These are phyloP conservation scores for Penicillium manginii DNA, from an alignment of 495 filamentous ascomycete species.

Conservation along the genomic window DNA sequence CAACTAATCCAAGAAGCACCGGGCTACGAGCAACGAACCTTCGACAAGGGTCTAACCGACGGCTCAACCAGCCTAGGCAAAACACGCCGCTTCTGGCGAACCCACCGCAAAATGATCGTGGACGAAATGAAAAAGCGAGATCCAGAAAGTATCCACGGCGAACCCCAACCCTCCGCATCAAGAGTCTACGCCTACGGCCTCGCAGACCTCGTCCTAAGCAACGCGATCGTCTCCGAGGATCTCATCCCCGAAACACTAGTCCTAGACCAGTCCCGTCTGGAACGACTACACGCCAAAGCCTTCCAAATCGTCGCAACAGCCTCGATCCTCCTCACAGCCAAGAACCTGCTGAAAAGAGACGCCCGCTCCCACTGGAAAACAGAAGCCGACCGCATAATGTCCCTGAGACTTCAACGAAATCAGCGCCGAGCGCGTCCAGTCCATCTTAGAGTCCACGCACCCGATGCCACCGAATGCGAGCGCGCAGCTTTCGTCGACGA, in stretches of 20 bases:
- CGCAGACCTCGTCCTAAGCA: conserved; percentile 65
- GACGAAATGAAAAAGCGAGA: conserved; percentile 75
- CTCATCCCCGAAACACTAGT: conserved; percentile 83
- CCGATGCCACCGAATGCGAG: conserved; percentile 68
- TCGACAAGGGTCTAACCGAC: conserved; percentile 69
- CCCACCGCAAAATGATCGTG: conserved; percentile 67
- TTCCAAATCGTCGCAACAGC: conserved; percentile 80
- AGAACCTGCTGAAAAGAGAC: conserved; percentile 94
- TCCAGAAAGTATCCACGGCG: conserved; percentile 63
- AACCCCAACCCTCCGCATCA: conserved; percentile 44
- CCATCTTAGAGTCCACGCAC: conserved; percentile 76
- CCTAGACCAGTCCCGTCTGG: conserved; percentile 74
- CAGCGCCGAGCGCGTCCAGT: conserved; percentile 67
- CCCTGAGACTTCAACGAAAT: conserved; percentile 58
- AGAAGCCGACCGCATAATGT: conserved; percentile 77
- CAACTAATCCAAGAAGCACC: conserved; percentile 79
- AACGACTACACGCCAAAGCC: conserved; percentile 65
- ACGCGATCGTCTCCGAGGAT: conserved; percentile 55
- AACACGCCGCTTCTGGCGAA: conserved; percentile 73
- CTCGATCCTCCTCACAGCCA: conserved; percentile 84
- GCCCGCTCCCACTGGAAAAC: conserved; percentile 86
- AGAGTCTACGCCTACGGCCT: conserved; percentile 82
- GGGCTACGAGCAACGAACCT: conserved; percentile 78
- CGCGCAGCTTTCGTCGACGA: conserved; percentile 49
- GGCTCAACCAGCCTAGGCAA: conserved; percentile 60